These are phyloP conservation scores for Quercus alba DNA, from an alignment of 306 rosid genomes.

Conservation along the genomic window DNA sequence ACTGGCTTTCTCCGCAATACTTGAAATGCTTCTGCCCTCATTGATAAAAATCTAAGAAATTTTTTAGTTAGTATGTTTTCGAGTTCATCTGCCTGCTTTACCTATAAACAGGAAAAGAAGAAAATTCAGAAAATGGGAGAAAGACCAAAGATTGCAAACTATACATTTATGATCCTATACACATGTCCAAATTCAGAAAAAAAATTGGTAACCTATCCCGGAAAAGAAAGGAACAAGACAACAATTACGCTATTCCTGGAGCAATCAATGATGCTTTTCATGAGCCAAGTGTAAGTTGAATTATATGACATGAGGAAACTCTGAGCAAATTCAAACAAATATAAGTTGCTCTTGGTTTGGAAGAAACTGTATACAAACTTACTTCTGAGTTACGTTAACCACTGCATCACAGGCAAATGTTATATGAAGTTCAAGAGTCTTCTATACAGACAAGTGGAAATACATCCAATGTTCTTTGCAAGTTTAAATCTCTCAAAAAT, in stretches of 20 bases:
- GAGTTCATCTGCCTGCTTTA: conserved; percentile 96
- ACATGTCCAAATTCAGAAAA: background rate
- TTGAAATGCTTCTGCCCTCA: conserved; percentile 99
- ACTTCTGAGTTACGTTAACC: background rate
- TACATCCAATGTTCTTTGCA: background rate
- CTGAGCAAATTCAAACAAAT: conserved; percentile 6
- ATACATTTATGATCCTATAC: background rate
- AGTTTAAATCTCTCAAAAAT: background rate
- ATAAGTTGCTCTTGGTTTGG: background rate
- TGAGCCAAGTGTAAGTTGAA: conserved; percentile 9
- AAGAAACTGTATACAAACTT: background rate
- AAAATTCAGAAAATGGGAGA: background rate
- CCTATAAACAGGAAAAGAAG: conserved; percentile 49
- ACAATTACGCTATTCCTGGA: background rate
- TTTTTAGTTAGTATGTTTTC: conserved; percentile 94
- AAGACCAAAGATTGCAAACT: background rate
- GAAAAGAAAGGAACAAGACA: background rate
- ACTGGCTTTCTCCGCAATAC: conserved; percentile 93
- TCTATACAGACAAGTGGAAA: background rate
- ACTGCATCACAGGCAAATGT: background rate
- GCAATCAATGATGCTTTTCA: background rate
- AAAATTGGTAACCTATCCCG: background rate
- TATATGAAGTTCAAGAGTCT: background rate
- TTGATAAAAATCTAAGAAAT: conserved; percentile 91
- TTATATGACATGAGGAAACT: background rate